Percentiles rank a stretch among this genome's conserved stretches.
Evolutionary conservation across 2,329 filamentous ascomycete genomes (phyloP).

Genomic region (Gnomoniopsis sp.): DNA sequence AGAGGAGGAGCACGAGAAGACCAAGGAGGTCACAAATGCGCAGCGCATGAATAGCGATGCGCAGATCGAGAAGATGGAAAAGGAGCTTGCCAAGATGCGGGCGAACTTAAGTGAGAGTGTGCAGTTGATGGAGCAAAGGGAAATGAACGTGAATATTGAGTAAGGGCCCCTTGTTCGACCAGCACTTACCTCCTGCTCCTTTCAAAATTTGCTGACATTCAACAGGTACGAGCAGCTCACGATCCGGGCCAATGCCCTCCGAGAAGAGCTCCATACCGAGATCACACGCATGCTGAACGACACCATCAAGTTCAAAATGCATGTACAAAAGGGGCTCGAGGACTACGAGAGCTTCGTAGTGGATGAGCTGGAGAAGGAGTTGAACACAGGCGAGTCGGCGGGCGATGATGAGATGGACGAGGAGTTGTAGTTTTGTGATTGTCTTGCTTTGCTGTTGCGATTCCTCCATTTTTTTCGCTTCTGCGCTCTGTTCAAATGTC

Average conservation of each 20-base stretch:
- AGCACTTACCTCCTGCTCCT: not conserved
- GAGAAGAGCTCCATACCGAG: slow-evolving; percentile 97
- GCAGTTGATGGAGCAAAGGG: slow-evolving; percentile 86
- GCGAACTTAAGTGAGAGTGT: slow-evolving; percentile 79
- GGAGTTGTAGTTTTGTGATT: slow-evolving; percentile 28
- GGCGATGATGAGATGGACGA: slow-evolving; percentile 53
- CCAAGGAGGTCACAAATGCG: slow-evolving; percentile 79
- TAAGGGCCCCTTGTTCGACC: slow-evolving; percentile 40
- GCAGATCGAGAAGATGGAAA: slow-evolving; percentile 98
- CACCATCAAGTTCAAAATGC: slow-evolving; percentile 97
- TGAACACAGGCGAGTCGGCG: slow-evolving; percentile 59
- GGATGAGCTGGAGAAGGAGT: slow-evolving; percentile 85
- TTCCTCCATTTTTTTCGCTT: not conserved
- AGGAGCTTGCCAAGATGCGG: slow-evolving; percentile 92
- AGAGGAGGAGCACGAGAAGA: slow-evolving; percentile 91
- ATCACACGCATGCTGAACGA: slow-evolving; percentile 96
- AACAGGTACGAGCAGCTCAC: slow-evolving; percentile 84
- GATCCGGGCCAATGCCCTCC: slow-evolving; percentile 74
- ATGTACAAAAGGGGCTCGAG: slow-evolving; percentile 87
- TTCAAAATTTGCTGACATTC: slow-evolving; percentile 7
- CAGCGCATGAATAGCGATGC: slow-evolving; percentile 87
- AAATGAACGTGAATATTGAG: slow-evolving; percentile 97
- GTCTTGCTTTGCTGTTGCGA: not conserved
- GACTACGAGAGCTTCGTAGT: slow-evolving; percentile 93
- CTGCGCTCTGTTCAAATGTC: not conserved